phyloP scores from a whole-genome alignment of 352 stramenopile genomes.

The Pythium phragmiticola region DNA sequence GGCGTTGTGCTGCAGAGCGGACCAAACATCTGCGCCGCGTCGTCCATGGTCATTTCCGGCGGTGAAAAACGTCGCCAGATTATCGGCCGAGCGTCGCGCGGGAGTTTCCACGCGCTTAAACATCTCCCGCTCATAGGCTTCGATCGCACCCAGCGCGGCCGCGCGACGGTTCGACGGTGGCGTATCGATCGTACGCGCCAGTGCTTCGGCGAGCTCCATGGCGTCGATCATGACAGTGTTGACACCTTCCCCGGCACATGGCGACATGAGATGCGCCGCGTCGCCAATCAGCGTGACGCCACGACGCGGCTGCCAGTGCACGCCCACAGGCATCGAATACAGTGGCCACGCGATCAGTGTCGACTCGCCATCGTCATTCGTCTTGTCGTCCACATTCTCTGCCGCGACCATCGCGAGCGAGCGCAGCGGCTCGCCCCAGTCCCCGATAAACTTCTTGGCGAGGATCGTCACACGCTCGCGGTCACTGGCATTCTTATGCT shows the following conservation, averaged over 20 bases:
- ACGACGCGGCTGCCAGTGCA: conserved; percentile 4
- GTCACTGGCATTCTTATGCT: neutral
- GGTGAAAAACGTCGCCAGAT: conserved; percentile 6
- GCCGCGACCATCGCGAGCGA: conserved; percentile 3
- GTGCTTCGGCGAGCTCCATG: conserved; percentile 15
- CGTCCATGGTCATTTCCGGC: conserved; percentile 10
- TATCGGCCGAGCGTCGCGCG: conserved; percentile 6
- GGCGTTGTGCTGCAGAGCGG: neutral
- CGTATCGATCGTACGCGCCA: neutral
- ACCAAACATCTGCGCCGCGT: conserved; percentile 11
- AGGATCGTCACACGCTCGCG: conserved; percentile 5
- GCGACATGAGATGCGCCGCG: conserved; percentile 39
- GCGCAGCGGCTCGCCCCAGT: conserved; percentile 14
- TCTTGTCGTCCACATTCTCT: neutral
- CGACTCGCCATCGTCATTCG: neutral
- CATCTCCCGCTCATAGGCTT: conserved; percentile 19
- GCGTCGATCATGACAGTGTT: conserved; percentile 35
- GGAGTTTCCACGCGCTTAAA: conserved; percentile 11
- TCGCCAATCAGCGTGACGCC: conserved; percentile 34
- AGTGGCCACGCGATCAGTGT: conserved; percentile 11
- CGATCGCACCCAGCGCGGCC: conserved; percentile 4
- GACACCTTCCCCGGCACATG: conserved; percentile 34
- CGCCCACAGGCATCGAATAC: conserved; percentile 18
- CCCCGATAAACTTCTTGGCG: neutral
- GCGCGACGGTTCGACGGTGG: neutral